phyloP scores from a whole-genome alignment of 164 flowering plant genomes.

The Nymphaea colorata region DNA sequence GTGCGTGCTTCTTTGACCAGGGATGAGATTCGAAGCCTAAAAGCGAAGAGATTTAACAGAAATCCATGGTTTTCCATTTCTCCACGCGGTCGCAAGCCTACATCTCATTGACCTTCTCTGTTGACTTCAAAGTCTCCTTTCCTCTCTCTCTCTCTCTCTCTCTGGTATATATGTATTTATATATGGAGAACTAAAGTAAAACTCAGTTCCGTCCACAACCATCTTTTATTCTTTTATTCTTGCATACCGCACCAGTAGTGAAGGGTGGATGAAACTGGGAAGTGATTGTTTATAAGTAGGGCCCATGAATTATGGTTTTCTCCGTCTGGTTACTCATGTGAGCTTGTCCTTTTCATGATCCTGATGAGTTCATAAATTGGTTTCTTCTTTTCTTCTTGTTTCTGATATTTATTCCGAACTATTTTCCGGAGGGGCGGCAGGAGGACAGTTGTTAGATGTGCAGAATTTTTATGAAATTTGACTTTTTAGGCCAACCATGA shows the following conservation, averaged over 20 bases:
- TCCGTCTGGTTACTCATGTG: conserved; percentile 1
- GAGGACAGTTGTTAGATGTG: background rate
- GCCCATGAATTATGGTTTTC: conserved; percentile 1
- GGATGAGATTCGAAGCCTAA: background rate
- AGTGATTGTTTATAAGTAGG: background rate
- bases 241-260: background rate
- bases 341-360: conserved; percentile 1
- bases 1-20: background rate
- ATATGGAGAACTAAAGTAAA: background rate
- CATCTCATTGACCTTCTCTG: background rate
- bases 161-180: too few relatives aligned
- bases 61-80: background rate
- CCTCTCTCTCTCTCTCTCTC: background rate
- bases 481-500: background rate
- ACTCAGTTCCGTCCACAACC: background rate
- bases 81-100: background rate
- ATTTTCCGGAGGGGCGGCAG: background rate
- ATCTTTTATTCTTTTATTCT: background rate
- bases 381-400: background rate
- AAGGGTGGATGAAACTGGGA: background rate
- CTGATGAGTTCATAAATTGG: background rate
- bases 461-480: background rate
- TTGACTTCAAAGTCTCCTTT: background rate
- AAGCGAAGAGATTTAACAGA: background rate
- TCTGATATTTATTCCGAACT: background rate